These are phyloP conservation scores for Saccharomycopsis javanensis DNA, from an alignment of 805 yeast species.

Conservation along the genomic window DNA sequence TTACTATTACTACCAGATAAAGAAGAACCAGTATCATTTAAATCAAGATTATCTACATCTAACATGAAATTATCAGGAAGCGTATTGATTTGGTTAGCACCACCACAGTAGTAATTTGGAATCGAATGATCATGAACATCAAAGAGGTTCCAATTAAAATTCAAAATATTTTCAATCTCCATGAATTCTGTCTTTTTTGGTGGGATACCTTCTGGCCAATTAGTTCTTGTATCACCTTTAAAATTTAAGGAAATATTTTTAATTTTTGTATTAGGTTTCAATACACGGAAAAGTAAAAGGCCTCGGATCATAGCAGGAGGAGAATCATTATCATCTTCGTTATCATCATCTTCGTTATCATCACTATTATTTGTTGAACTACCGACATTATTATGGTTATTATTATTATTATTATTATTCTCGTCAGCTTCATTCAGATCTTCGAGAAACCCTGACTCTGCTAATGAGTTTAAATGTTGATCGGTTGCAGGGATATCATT, in stretches of 20 bases:
- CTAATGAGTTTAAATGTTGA: not conserved
- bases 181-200: constrained; percentile 62
- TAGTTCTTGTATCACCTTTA: constrained; percentile 66
- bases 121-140: constrained; percentile 30
- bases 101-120: constrained; percentile 25
- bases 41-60: constrained; percentile 22
- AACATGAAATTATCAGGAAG: constrained; percentile 15
- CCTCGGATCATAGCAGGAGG: constrained; percentile 83
- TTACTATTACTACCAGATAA: not conserved
- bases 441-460: not conserved
- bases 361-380: not conserved
- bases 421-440: not conserved
- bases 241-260: constrained; percentile 53
- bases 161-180: constrained; percentile 57
- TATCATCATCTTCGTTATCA: not conserved
- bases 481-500: not conserved
- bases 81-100: constrained; percentile 31
- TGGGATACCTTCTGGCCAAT: constrained; percentile 98
- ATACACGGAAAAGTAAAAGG: constrained; percentile 54
- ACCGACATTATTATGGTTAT: too few relatives aligned
- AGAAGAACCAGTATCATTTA: constrained; percentile 3
- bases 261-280: constrained; percentile 57
- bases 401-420: not conserved
- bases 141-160: constrained; percentile 90
- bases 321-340: not conserved